phyloP scores from a whole-genome alignment of 768 basidiomycete genomes.

The Calvatia gigantea region DNA sequence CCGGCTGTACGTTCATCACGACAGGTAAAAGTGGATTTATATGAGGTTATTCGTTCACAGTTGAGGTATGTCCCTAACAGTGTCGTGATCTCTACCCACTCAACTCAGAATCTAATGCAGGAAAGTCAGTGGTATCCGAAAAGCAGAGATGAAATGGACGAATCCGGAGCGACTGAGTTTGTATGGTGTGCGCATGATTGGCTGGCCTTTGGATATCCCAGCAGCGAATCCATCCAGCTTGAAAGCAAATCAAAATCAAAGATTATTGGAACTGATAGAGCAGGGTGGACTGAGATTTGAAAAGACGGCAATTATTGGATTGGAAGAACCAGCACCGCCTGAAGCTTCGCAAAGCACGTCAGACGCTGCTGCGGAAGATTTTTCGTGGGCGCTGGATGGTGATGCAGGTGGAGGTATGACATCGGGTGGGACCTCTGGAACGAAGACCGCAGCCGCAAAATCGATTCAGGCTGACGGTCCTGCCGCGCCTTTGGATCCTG shows the following conservation, averaged over 20 bases:
- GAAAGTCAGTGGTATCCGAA: constrained; percentile 52
- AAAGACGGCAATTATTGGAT: constrained; percentile 17
- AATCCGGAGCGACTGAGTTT: constrained; percentile 53
- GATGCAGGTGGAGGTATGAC: constrained; percentile 19
- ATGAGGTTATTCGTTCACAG: constrained; percentile 49
- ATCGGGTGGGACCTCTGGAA: not conserved
- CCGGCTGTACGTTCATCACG: constrained; percentile 15
- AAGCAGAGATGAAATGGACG: constrained; percentile 76
- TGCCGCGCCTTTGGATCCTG: not conserved
- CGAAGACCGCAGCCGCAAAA: not conserved
- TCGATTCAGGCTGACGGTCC: not conserved
- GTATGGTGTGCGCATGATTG: constrained; percentile 58
- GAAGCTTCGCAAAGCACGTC: constrained; percentile 11
- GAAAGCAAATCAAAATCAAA: constrained; percentile 51
- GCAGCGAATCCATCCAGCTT: constrained; percentile 60
- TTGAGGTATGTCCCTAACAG: constrained; percentile 40
- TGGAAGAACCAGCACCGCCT: not conserved
- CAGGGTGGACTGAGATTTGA: constrained; percentile 49
- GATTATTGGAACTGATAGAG: constrained; percentile 45
- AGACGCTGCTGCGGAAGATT: constrained; percentile 26
- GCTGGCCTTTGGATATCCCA: constrained; percentile 62
- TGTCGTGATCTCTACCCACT: constrained; percentile 6
- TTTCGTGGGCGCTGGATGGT: constrained; percentile 42
- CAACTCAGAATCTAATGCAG: constrained; percentile 26
- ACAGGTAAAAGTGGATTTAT: constrained; percentile 51